Evolutionary conservation across 768 basidiomycete genomes (phyloP).

Genomic region (Dacryopinax spathularia): DNA sequence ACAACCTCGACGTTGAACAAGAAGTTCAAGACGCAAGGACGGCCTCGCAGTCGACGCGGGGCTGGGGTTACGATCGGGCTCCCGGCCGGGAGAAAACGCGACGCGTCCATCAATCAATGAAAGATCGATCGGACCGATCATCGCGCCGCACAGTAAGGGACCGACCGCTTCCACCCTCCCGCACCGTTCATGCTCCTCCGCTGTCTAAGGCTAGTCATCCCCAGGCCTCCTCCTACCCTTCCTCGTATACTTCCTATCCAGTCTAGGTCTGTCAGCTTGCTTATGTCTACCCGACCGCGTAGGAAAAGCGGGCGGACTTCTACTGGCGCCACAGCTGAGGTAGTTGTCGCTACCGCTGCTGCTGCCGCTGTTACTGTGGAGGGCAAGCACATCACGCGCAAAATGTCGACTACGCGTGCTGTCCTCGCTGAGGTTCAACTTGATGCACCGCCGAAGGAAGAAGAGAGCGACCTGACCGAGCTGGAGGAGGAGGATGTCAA

Average conservation of each 20-base stretch:
- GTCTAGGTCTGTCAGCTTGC: too few relatives aligned
- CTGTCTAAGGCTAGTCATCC: too few relatives aligned
- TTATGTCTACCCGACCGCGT: background rate
- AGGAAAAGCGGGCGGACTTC: background rate
- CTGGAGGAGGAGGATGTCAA: background rate
- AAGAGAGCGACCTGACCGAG: constrained; percentile 4
- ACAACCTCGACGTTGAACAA: too few relatives aligned
- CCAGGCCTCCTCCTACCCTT: too few relatives aligned
- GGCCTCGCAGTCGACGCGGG: too few relatives aligned
- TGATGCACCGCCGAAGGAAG: constrained; percentile 6
- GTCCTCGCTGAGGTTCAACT: background rate
- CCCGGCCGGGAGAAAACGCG: background rate
- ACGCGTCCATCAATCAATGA: background rate
- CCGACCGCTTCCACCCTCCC: too few relatives aligned
- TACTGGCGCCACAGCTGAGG: background rate
- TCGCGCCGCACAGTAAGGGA: background rate
- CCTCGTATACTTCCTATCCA: too few relatives aligned
- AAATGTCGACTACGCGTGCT: background rate
- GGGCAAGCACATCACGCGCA: background rate
- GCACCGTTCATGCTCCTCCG: too few relatives aligned
- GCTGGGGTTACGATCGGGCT: too few relatives aligned
- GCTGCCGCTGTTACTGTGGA: background rate
- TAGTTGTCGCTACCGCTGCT: background rate
- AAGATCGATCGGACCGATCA: background rate
- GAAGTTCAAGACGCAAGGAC: too few relatives aligned